Base-by-base conservation (phyloP, 371 early-diverging fungal genomes). In the Mortierella sp. region DNA sequence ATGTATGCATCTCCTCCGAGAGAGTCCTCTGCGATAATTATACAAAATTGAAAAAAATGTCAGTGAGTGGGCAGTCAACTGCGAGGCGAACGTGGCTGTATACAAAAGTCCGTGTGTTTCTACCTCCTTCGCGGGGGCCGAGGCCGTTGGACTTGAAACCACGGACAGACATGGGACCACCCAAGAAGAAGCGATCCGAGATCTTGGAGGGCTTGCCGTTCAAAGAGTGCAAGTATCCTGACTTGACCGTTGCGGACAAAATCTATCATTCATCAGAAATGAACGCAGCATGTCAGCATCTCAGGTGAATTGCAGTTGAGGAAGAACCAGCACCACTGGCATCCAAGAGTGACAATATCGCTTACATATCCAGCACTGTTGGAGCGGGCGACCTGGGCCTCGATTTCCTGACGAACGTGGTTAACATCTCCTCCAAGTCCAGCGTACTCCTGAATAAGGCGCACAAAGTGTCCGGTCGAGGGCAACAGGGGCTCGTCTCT, bases 71-170 rank as follows among this genome's bases (percentile, higher is more conserved):
- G 26, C 16, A 46, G 24, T 4, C 48, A 69, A n/a, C 37, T 48
- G 19, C 43, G 90, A 87, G 90, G 59, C n/a, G 14, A 54, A 8
- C 5, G 3, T 5, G 3, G 24, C n/a, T 54, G 54, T 50, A 50
- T 14, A 13, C 1, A 50, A 21, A 53, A 11, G 6, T n/a, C n/a
- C 16, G 2, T 43, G 24, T 54, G 51, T n/a, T 4, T 26, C 50
- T 81, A 77, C 77, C 82, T 71, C 92, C 90, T 79, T 98, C 98
- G 51, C 92, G 90, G 16, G 98, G 98, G 3, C 99, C 99, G 31
- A 98, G 87, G 10, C 99, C 98, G 78, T 92, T 91, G 64, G 93
- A 92, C 84, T 89, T 89, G 90, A 98, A 98, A 9, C 99, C 99
- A 69, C 99, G 94, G 6, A 98, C 89, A 16, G 94, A 93, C 67